Evolutionary conservation across 495 filamentous ascomycete genomes (phyloP), one percentile per base, ranked within the genome.

Genomic region (Tuber aestivum): DNA sequence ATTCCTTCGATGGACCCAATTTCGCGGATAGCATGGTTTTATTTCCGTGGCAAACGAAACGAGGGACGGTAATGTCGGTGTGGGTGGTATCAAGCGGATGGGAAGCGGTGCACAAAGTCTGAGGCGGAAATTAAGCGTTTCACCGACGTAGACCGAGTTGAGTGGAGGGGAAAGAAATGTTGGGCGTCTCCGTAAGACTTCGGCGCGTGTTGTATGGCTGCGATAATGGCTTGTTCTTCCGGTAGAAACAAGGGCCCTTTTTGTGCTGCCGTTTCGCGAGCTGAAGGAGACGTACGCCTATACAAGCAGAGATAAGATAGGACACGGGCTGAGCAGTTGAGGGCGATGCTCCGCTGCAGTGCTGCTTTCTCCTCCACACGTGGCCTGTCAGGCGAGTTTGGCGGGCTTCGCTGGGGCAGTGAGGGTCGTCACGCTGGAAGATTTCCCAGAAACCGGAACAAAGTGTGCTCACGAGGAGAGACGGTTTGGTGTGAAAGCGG

Each of bases 351-450:
- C 72, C n/a, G 69, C 40, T 70, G 72, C 42, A 70, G 78, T 79
- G 72, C 56, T 45, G 68, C 37, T 32, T 44, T 48, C 41, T 69
- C 44, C 70, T 68, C 50, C 44, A 32, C 70, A 76, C 70, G 78
- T 75, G 78, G 77, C 71, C 70, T 70, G 78, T 79, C 77, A 79
- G 78, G 73, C 69, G 78, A 74, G 75, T 71, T 74, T 40, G 41
- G 42, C 27, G 44, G 77, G 76, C 69, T 69, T 79, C 77, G 79
- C 77, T 79, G 71, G 48, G 77, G 50, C 70, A 48, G 41, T 44
- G 65, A 73, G 65, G 56, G 23, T 70, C 72, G 45, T 78, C 77
- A 78, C 77, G 72, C 69, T 76, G 56, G 56, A 32, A 75, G 69
- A 74, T 44, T 77, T 74, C 72, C 2, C 3, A 69, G 44, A 71